Conservation (phyloP, 768 basidiomycete genomes). For the Hericium alpestre region DNA sequence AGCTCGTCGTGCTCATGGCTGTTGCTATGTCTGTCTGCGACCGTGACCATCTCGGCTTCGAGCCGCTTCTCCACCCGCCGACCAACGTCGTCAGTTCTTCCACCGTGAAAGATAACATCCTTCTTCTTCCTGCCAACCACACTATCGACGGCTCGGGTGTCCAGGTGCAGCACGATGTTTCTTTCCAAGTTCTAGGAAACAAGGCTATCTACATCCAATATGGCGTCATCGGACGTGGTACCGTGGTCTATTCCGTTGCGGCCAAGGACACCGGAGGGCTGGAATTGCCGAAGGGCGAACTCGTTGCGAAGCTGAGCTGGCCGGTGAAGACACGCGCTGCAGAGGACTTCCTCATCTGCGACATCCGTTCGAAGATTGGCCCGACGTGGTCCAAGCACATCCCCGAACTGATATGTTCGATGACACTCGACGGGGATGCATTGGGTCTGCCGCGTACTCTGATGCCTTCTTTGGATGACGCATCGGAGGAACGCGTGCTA, state of each 20-base stretch:
- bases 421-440: background rate
- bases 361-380: background rate
- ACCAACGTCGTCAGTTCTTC: background rate
- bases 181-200: background rate
- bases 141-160: background rate
- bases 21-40: background rate
- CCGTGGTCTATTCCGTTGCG: background rate
- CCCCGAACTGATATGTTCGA: background rate
- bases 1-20: background rate
- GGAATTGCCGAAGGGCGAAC: too few relatives aligned
- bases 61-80: background rate
- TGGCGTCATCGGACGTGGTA: background rate
- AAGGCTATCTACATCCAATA: background rate
- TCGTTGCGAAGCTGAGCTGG: background rate
- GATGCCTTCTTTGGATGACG: background rate
- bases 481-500: background rate
- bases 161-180: background rate
- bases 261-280: background rate
- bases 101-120: background rate
- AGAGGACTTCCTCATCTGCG: background rate
- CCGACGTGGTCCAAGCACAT: background rate
- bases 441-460: background rate
- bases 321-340: background rate
- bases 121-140: background rate
- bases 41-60: background rate